Evolutionary conservation across 371 early-diverging fungal genomes (phyloP), one percentile per base, ranked within the genome.

Genomic region (Coemansia sp.): DNA sequence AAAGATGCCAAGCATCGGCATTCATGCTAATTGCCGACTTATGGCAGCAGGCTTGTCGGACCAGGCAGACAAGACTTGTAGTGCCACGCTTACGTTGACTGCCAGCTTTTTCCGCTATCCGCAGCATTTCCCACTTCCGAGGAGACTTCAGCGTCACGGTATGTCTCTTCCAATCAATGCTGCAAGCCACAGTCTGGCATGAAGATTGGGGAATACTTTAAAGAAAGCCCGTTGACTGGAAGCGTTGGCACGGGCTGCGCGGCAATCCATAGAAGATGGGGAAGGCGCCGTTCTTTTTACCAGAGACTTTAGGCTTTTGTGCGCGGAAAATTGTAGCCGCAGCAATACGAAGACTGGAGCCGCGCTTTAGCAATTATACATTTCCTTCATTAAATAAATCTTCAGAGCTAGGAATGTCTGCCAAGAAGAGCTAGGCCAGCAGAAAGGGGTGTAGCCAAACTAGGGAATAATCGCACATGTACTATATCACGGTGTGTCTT

Each of bases 381-480:
- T 8, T 48, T n/a, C 18, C 47, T 47, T 18, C 47, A 3, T 47
- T 47, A n/a, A 47, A 18, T 14, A 47, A 18, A 47, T n/a, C 34
- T n/a, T n/a, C 47, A 47, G 47, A 18, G 47, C 34, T 10, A 34
- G 10, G 34, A 34, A 34, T 34, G 34, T 10, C 34, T 34, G 34
- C 34, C 34, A 10, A 34, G 34, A 34, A 34, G 34, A 34, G 16
- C 45, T 13, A 16, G 45, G 45, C 45, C 5, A 45, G 45, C 45
- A 45, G 45, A 13, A 45, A n/a, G n/a, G 4, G 13, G 16, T 45
- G 45, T 45, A n/a, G 13, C 45, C 45, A 45, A 45, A 45, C 45
- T n/a, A 6, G 45, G n/a, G 45, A 45, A 45, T 45, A 45, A 45
- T 45, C 45, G n/a, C 45, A 45, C 45, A 45, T 45, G 45, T 45